These are phyloP conservation scores for Penicillium sp. DNA, from an alignment of 2,329 filamentous ascomycete genomes.

Conservation along the genomic window DNA sequence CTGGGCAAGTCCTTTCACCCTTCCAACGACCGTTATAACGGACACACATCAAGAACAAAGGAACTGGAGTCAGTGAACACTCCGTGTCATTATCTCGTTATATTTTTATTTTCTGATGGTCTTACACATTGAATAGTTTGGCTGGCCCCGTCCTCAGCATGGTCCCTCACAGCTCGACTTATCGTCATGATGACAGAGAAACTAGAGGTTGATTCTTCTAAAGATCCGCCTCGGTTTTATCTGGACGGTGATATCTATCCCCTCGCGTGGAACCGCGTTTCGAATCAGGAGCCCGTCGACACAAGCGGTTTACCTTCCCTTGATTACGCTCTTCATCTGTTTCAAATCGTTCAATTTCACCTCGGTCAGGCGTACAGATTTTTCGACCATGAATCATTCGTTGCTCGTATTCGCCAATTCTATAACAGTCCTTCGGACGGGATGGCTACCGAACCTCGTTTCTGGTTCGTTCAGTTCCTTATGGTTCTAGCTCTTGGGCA, in stretches of 20 bases:
- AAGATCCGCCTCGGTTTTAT: slow-evolving; percentile 3
- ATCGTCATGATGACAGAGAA: slow-evolving; percentile 26
- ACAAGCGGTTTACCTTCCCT: slow-evolving; percentile 24
- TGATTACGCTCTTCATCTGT: slow-evolving; percentile 27
- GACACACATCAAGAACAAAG: slow-evolving; percentile 14
- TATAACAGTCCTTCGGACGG: slow-evolving; percentile 8
- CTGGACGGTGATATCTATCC: slow-evolving; percentile 19
- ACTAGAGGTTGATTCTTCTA: slow-evolving; percentile 12
- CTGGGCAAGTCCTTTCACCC: slow-evolving; percentile 24
- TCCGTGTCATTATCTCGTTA: neutral
- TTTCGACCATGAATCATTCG: slow-evolving; percentile 25
- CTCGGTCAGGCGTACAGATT: slow-evolving; percentile 27
- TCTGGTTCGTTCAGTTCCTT: slow-evolving; percentile 23
- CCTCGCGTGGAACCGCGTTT: slow-evolving; percentile 8
- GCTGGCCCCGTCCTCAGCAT: slow-evolving; percentile 21
- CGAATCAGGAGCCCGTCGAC: slow-evolving; percentile 1
- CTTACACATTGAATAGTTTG: slow-evolving; percentile 11
- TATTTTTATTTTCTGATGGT: neutral
- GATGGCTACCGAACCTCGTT: slow-evolving; percentile 7
- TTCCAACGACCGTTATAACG: slow-evolving; percentile 19
- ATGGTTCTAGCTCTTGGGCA: slow-evolving; percentile 21
- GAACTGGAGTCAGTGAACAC: slow-evolving; percentile 14
- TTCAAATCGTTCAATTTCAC: slow-evolving; percentile 29
- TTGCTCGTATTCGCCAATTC: slow-evolving; percentile 11
- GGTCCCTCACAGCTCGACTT: slow-evolving; percentile 22